Conservation (phyloP, 768 basidiomycete genomes). For the Pleurotus tuoliensis region DNA sequence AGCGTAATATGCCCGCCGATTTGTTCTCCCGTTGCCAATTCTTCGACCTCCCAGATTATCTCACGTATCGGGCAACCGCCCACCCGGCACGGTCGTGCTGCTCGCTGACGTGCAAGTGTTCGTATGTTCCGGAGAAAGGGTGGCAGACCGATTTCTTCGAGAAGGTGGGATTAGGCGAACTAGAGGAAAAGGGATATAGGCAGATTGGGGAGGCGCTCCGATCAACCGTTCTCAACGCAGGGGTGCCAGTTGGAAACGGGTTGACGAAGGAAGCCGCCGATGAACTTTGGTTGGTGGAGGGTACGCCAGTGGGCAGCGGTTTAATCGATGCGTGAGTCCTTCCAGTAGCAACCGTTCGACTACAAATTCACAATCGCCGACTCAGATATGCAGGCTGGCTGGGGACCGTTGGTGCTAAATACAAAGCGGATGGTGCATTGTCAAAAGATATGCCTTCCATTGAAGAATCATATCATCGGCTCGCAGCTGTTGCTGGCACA, state of each 20-base stretch:
- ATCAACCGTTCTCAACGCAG: constrained; percentile 71
- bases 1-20: constrained; percentile 73
- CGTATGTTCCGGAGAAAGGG: constrained; percentile 79
- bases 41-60: constrained; percentile 92
- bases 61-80: constrained; percentile 88
- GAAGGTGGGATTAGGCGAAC: constrained; percentile 73
- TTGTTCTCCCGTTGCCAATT: constrained; percentile 76
- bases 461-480: constrained; percentile 72
- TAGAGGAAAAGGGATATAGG: constrained; percentile 64
- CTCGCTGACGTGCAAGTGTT: constrained; percentile 95
- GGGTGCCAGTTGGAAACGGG: constrained; percentile 81
- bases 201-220: constrained; percentile 66
- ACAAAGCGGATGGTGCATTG: constrained; percentile 48
- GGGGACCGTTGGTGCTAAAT: constrained; percentile 87
- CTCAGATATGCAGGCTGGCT: constrained; percentile 91
- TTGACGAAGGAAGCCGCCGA: constrained; percentile 74
- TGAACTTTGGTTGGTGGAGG: constrained; percentile 80
- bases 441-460: constrained; percentile 54
- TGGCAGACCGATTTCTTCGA: constrained; percentile 90
- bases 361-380: constrained; percentile 1
- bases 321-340: constrained; percentile 86
- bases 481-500: constrained; percentile 94
- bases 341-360: background rate
- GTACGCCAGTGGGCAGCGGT: constrained; percentile 90
- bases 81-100: constrained; percentile 79